phyloP scores from a whole-genome alignment of 345 rosid genomes.

The Salix koriyanagi region DNA sequence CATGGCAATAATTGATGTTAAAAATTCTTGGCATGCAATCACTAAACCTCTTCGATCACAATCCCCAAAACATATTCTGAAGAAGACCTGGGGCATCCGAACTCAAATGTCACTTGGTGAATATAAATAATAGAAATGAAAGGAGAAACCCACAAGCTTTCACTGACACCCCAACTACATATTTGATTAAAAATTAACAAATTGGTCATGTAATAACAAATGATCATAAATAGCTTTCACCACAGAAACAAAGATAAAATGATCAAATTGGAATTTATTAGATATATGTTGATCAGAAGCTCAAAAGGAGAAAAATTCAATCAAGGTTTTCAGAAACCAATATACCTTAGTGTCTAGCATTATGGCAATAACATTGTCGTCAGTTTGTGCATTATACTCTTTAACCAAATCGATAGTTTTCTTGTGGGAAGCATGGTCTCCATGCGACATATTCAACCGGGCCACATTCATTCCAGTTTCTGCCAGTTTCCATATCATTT shows the following conservation, averaged over 20 bases:
- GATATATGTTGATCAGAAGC: neutral
- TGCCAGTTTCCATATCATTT: slow-evolving; percentile 96
- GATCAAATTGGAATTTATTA: neutral
- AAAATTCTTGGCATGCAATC: neutral
- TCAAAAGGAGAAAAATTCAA: neutral
- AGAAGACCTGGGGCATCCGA: neutral
- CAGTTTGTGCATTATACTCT: slow-evolving; percentile 80
- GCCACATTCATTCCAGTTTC: slow-evolving; percentile 96
- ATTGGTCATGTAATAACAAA: neutral
- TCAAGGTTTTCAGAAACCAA: neutral
- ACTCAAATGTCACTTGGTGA: neutral
- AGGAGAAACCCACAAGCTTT: neutral
- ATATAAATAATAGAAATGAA: neutral
- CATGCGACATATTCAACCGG: slow-evolving; percentile 93
- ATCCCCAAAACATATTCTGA: neutral
- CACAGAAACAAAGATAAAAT: neutral
- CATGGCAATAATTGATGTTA: neutral
- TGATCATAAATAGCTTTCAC: neutral
- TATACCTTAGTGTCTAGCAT: slow-evolving; percentile 95
- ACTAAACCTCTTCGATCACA: neutral
- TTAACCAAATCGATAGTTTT: slow-evolving; percentile 80
- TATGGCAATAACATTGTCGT: slow-evolving; percentile 75
- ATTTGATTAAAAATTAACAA: neutral
- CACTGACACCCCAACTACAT: neutral
- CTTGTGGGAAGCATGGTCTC: slow-evolving; percentile 89